Evolutionary conservation across 208 protist genomes (phyloP), one percentile per base, ranked within the genome.

Genomic region (Naegleria gruberi): DNA sequence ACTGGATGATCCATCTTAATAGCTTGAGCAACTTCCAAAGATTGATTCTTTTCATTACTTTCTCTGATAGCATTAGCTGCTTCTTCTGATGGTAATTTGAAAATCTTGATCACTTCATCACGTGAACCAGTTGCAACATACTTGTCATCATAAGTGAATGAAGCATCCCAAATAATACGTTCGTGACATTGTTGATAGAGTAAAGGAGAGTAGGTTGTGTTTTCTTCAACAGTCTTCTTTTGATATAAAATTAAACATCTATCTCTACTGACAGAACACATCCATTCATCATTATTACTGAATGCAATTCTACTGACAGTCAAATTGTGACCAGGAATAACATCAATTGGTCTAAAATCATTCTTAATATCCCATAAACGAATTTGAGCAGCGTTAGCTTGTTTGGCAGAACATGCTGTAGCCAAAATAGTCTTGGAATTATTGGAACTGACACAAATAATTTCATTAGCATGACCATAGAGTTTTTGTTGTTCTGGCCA

Each of bases 401-500:
- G 26, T 74, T 46, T 65, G 37, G 85, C 37, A 51, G 17, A 91
- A 89, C 94, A 95, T 4, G 91, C 65, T 12, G 91, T 91, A 46
- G 90, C 93, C 6, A 95, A 34, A 26, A 92, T 45, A 4, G 10
- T 81, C 23, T 93, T 91, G 40, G 88, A 47, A 17, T 43, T 37
- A 85, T 74, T 91, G 40, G 30, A 73, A 26, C 91, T 90, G 26
- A 95, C 65, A 82, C 90, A 87, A 12, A 93, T 23, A 17, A 95
- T 82, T 45, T 95, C 93, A 90, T 95, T 91, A 41, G 90, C 90
- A 87, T 95, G 94, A 37, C 93, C 94, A 82, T 95, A 95, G 0
- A 95, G 89, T 85, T 95, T 95, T 45, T 92, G 74, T 17, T 91
- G 74, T 88, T 95, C 94, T 46, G 94, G 91, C 94, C 94, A 95